Evolutionary conservation across 306 rosid genomes (phyloP), one percentile per base, ranked within the genome.

Genomic region (Dalbergia cultrata): DNA sequence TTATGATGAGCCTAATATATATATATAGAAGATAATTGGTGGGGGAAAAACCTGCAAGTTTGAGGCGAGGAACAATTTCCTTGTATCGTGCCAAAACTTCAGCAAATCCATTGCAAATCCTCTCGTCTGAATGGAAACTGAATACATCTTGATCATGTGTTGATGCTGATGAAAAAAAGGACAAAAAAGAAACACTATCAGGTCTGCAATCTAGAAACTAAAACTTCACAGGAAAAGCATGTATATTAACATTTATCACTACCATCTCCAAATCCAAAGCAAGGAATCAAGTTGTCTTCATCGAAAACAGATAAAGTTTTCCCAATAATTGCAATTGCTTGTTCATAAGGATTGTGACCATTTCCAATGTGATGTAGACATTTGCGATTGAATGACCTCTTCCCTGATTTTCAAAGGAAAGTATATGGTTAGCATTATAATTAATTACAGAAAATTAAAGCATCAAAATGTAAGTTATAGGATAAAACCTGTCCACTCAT

Each of bases 201-300:
- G 66, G 47, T 14, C 4, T 19, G 85, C 58, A 37, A 69, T 35
- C 2, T 67, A 63, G 47, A 54, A 68, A 47, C 19, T 37, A 13
- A 60, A 80, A 12, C 67, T 72, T 80, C 39, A 47, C 44, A 21
- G 64, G 17, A 61, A 81, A 72, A 69, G 44, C n/a, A 54, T 7
- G 39, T 77, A 78, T 45, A 43, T 26, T 33, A 43, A 26, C 33
- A 63, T 81, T 34, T 8, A 47, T 43, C 50, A 66, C 83, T 89
- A 93, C 97, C 97, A 77, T 93, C 97, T 84, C 97, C 97, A 18
- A 93, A 93, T 74, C 97, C 97, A 83, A 69, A 93, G 70, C 97
- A 93, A 11, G 97, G 97, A 88, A 93, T 91, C 80, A 90, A 84
- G 86, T 93, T 93, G 76, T 93, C 97, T 60, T 93, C 97, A 22